Evolutionary conservation across 2,329 filamentous ascomycete species (phyloP).

Genomic region (Trichocomaceae sp.): DNA sequence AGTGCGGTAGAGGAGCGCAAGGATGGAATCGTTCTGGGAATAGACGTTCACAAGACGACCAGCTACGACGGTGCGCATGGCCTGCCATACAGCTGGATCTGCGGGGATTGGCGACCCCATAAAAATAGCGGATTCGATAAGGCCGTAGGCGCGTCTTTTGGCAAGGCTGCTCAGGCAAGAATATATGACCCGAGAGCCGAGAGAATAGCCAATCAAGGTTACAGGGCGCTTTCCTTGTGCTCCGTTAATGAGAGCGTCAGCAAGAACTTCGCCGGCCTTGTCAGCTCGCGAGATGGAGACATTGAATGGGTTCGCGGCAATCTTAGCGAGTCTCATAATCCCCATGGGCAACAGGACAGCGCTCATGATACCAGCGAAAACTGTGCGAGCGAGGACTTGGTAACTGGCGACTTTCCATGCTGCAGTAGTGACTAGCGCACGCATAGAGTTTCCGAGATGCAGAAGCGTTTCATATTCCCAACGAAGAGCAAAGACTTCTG

Average conservation of each 20-base stretch:
- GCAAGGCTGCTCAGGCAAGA: constrained; percentile 71
- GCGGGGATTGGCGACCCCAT: constrained; percentile 76
- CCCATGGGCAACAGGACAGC: constrained; percentile 65
- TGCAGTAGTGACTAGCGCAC: constrained; percentile 67
- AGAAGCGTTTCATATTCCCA: constrained; percentile 75
- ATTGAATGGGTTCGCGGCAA: constrained; percentile 75
- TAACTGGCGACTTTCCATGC: constrained; percentile 70
- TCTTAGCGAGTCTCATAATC: constrained; percentile 58
- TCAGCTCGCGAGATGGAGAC: constrained; percentile 70
- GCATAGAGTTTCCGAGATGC: constrained; percentile 71
- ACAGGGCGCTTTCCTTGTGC: constrained; percentile 77
- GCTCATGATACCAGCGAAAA: constrained; percentile 59
- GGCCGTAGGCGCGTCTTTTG: constrained; percentile 70
- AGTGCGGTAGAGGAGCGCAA: constrained; percentile 80
- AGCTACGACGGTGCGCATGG: constrained; percentile 68
- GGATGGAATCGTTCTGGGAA: constrained; percentile 77
- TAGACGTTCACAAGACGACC: constrained; percentile 83
- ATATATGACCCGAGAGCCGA: constrained; percentile 76
- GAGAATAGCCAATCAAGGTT: constrained; percentile 72
- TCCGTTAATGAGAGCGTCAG: constrained; percentile 73
- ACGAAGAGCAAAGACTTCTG: constrained; percentile 73
- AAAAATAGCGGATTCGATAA: constrained; percentile 75
- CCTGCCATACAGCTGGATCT: constrained; percentile 64
- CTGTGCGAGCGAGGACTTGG: constrained; percentile 67
- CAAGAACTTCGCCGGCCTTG: constrained; percentile 72